These are phyloP conservation scores for Microcos paniculata DNA, from an alignment of 345 rosid genomes.

Conservation along the genomic window DNA sequence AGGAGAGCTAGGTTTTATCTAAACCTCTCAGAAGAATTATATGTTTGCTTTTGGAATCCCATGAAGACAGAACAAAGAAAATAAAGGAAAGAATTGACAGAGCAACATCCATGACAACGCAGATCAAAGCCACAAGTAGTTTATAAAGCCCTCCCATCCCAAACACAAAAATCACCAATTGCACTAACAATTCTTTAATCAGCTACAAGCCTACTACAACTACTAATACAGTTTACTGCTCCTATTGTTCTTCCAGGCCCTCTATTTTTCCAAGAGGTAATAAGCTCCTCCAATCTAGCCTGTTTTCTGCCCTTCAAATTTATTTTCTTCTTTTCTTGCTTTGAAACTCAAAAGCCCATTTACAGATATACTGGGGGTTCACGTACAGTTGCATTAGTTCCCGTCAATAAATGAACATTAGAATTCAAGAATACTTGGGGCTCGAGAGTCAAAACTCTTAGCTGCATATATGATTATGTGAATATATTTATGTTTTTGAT, in stretches of 20 bases:
- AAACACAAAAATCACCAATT: slow-evolving; percentile 30
- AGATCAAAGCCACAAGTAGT: slow-evolving; percentile 31
- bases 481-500: not conserved
- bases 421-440: not conserved
- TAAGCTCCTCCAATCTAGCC: not conserved
- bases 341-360: not conserved
- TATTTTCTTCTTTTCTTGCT: not conserved
- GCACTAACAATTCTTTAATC: slow-evolving; percentile 9
- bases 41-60: slow-evolving; percentile 38
- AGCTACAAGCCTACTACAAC: not conserved
- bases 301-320: not conserved
- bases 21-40: not conserved
- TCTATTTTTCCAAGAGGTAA: slow-evolving; percentile 16
- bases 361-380: not conserved
- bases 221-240: not conserved
- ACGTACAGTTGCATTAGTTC: not conserved
- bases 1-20: slow-evolving; percentile 30
- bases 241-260: not conserved
- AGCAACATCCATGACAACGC: slow-evolving; percentile 25
- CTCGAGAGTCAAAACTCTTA: too few relatives aligned
- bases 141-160: slow-evolving; percentile 37
- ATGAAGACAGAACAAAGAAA: slow-evolving; percentile 13
- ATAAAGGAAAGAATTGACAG: slow-evolving; percentile 13
- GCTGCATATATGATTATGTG: not conserved
- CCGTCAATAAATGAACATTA: not conserved